Conservation (phyloP, 2,329 filamentous ascomycete genomes). For the Akanthomyces muscarius region DNA sequence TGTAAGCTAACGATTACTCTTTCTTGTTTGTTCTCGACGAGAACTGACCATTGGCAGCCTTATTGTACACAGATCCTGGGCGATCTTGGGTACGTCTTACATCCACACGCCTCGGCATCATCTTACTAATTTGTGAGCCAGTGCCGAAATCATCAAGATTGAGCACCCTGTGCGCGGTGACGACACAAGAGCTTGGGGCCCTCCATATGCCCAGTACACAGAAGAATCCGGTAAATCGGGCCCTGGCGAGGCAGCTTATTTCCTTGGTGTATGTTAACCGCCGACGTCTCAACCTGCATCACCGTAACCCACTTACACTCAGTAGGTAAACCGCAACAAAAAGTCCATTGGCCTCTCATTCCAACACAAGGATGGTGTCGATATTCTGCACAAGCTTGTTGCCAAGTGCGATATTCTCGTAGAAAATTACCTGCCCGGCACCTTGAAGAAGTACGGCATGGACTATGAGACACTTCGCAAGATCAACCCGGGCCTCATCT, state of each 20-base stretch:
- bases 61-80: constrained; percentile 97
- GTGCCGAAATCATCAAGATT: constrained; percentile 94
- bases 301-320: constrained; percentile 18
- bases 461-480: constrained; percentile 77
- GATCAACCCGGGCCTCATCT: constrained; percentile 84
- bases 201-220: constrained; percentile 81
- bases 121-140: constrained; percentile 32
- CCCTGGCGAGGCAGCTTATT: constrained; percentile 92
- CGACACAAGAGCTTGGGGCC: constrained; percentile 94
- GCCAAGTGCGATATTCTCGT: constrained; percentile 88
- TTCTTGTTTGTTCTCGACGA: background rate
- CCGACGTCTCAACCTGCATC: background rate
- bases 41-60: constrained; percentile 53
- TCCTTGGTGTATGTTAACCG: constrained; percentile 64
- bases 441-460: constrained; percentile 83
- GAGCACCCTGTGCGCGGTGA: constrained; percentile 90
- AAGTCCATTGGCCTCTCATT: constrained; percentile 92
- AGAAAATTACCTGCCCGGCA: constrained; percentile 92
- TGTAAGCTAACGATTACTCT: constrained; percentile 49
- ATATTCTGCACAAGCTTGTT: constrained; percentile 80
- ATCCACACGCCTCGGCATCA: background rate
- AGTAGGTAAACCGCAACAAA: constrained; percentile 91
- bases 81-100: constrained; percentile 74
- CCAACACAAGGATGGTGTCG: constrained; percentile 75
- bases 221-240: constrained; percentile 56